phyloP scores from a whole-genome alignment of 768 basidiomycete genomes.

The Chalciporus chontae region DNA sequence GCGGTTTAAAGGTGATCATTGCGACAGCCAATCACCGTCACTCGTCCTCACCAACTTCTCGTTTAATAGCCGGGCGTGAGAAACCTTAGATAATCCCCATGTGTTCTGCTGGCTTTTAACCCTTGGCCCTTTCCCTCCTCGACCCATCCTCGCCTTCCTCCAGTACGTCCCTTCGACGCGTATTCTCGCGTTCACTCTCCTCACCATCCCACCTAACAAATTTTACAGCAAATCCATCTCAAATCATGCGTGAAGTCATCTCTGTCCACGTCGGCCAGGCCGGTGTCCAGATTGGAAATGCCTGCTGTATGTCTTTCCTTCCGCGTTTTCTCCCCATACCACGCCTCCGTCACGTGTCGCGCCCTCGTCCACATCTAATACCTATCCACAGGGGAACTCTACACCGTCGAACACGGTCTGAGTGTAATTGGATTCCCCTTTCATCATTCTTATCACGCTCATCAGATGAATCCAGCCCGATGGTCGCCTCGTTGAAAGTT shows the following conservation, averaged over 20 bases:
- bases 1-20: constrained; percentile 96
- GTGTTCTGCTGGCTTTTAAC: constrained; percentile 39
- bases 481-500: constrained; percentile 81
- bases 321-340: not conserved
- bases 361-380: constrained; percentile 4
- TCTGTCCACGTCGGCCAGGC: constrained; percentile 99
- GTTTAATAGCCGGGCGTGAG: too few species aligned
- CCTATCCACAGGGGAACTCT: constrained; percentile 80
- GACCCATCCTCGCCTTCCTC: constrained; percentile 28
- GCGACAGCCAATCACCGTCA: too few species aligned
- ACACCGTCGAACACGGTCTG: constrained; percentile 97
- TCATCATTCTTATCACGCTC: constrained; percentile 6
- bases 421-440: constrained; percentile 52
- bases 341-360: constrained; percentile 14
- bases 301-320: constrained; percentile 77
- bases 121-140: constrained; percentile 35
- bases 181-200: constrained; percentile 20
- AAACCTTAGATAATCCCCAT: constrained; percentile 32
- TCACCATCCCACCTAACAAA: not conserved
- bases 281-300: constrained; percentile 96
- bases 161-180: constrained; percentile 31
- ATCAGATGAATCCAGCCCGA: constrained; percentile 66
- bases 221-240: constrained; percentile 8
- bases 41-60: too few species aligned
- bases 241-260: constrained; percentile 91